Conservation (phyloP, 2,329 filamentous ascomycete species). For the Fusarium chaquense region DNA sequence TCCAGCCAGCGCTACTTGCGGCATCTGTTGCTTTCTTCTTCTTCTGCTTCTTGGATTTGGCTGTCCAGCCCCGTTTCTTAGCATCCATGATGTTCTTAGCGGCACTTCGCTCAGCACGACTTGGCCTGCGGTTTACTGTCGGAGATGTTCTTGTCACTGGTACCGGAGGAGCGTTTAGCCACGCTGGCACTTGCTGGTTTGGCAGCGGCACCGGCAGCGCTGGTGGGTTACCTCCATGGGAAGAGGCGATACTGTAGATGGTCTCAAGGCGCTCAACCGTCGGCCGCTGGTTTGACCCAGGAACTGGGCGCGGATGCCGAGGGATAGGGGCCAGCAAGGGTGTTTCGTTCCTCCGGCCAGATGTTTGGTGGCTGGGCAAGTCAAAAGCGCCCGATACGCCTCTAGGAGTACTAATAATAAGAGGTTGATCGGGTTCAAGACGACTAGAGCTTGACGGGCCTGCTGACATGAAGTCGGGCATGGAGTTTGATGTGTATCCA, state of each 20-base stretch:
- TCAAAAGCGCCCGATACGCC: slow-evolving; percentile 68
- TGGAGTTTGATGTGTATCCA: slow-evolving; percentile 31
- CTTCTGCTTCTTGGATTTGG: slow-evolving; percentile 55
- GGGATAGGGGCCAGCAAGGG: slow-evolving; percentile 66
- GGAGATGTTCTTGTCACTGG: slow-evolving; percentile 54
- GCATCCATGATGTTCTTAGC: slow-evolving; percentile 73
- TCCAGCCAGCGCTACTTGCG: slow-evolving; percentile 64
- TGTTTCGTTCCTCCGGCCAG: slow-evolving; percentile 55
- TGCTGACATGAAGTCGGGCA: slow-evolving; percentile 41
- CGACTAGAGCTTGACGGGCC: slow-evolving; percentile 20
- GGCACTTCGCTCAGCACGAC: slow-evolving; percentile 70
- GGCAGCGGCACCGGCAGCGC: slow-evolving; percentile 13
- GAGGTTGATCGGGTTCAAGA: slow-evolving; percentile 61
- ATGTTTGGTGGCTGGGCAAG: slow-evolving; percentile 52
- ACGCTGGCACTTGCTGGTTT: slow-evolving; percentile 48
- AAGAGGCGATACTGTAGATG: slow-evolving; percentile 59
- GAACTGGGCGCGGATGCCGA: slow-evolving; percentile 60
- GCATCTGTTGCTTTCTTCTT: slow-evolving; percentile 57
- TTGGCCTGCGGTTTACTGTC: slow-evolving; percentile 61
- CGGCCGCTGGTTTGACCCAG: slow-evolving; percentile 54
- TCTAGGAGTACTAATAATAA: slow-evolving; percentile 71
- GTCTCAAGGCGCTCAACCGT: slow-evolving; percentile 67
- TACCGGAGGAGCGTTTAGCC: slow-evolving; percentile 54
- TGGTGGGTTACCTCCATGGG: slow-evolving; percentile 29
- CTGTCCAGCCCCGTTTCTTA: slow-evolving; percentile 67